These are phyloP conservation scores for Termitomyces sp. DNA, from an alignment of 768 basidiomycete species.

Conservation along the genomic window DNA sequence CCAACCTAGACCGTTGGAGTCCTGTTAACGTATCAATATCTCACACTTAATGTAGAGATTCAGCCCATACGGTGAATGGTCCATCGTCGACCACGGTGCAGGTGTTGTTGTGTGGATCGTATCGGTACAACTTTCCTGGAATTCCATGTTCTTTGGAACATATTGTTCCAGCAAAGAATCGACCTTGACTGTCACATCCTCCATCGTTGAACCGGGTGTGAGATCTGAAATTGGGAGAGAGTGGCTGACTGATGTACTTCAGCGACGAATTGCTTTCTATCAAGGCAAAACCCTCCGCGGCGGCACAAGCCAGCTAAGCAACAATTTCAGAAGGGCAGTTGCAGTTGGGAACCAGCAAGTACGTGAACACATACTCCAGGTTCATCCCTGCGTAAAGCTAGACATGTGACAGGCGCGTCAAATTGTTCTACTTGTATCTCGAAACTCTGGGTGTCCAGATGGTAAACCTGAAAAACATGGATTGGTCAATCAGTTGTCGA, in stretches of 20 bases:
- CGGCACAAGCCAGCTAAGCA: constrained; percentile 54
- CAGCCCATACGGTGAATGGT: constrained; percentile 54
- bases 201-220: constrained; percentile 70
- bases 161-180: constrained; percentile 67
- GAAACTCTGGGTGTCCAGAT: constrained; percentile 40
- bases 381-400: constrained; percentile 47
- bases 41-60: constrained; percentile 4
- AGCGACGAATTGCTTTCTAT: constrained; percentile 40
- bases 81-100: constrained; percentile 56
- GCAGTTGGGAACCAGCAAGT: not conserved
- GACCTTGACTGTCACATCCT: constrained; percentile 59
- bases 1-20: constrained; percentile 66
- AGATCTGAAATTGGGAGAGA: constrained; percentile 36
- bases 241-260: constrained; percentile 49
- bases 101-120: constrained; percentile 45
- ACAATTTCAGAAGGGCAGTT: not conserved
- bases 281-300: constrained; percentile 53
- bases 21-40: constrained; percentile 30
- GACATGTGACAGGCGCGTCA: constrained; percentile 53
- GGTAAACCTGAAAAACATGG: constrained; percentile 40
- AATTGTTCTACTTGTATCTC: constrained; percentile 45
- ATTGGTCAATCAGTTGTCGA: not conserved
- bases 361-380: constrained; percentile 35
- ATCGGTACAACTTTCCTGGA: constrained; percentile 56
- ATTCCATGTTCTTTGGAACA: constrained; percentile 45